Base-by-base conservation (phyloP, 164 flowering plant genomes). In the Chimonanthus salicifolius region DNA sequence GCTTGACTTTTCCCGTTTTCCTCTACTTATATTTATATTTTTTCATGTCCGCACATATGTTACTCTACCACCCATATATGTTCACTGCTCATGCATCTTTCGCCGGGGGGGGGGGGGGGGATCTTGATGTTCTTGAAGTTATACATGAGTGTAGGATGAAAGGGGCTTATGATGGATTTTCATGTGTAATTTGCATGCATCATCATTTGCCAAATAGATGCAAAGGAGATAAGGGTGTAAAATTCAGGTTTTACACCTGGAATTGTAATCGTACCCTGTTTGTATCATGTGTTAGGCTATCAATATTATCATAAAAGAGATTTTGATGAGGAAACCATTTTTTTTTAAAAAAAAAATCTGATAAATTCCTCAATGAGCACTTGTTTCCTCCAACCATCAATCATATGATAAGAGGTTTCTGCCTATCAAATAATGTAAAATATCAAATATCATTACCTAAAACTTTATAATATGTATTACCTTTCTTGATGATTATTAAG, bases 1-100 rank as follows among this genome's bases (percentile, higher is more conserved):
- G 16, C 71, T 47, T n/a, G 16, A 66, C 62, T 68, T n/a, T 72
- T 64, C n/a, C 46, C 64, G 46, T 44, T 16, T 51, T 18, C 43
- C 20, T 60, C 45, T 69, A 20, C 51, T 64, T 7, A 11, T 13
- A 58, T 66, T 43, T 44, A 58, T 47, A 9, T 47, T 65, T 45
- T 21, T 64, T 20, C 45, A 48, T 20, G 18, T 70, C 71, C 49
- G 54, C 68, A 49, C 15, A 49, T 70, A 16, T 20, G 7, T 70
- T 70, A 64, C 13, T 47, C 20, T 20, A 20, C 21, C 21, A 20
- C 21, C 21, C 21, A 20, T 20, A 20, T 20, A 20, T 20, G 21
- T 20, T 20, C 21, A 20, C 21, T 20, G 21, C 21, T 20, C 21
- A 0, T 20, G 21, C 21, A 20, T 20, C 21, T 20, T 20, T 20